Conservation (phyloP, 2,329 filamentous ascomycete species). For the Colletotrichum sidae region DNA sequence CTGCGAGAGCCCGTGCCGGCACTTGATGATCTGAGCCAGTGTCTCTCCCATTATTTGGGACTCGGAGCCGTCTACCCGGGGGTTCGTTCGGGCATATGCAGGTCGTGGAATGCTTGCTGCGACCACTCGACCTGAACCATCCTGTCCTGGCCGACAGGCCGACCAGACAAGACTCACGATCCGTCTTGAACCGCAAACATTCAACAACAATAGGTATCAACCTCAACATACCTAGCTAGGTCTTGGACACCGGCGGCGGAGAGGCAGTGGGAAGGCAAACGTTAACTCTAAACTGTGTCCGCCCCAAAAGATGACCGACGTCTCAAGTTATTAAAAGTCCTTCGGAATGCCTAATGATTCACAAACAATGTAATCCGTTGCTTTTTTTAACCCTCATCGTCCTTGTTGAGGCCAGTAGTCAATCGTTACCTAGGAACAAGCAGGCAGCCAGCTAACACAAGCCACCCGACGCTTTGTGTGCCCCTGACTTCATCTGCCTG, state of each 20-base stretch:
- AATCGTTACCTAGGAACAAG: not conserved
- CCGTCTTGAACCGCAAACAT: not conserved
- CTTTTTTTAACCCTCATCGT: constrained; percentile 1
- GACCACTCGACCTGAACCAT: no score
- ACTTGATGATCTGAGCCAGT: not conserved
- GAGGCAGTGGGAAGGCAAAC: constrained; percentile 2
- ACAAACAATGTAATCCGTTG: constrained; percentile 3
- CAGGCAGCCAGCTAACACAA: constrained; percentile 15
- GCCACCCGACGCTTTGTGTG: constrained; percentile 17
- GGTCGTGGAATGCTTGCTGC: no score
- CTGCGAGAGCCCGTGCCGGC: no score
- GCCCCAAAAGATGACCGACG: constrained; percentile 1
- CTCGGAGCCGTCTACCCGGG: constrained; percentile 7
- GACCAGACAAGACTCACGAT: constrained; percentile 2
- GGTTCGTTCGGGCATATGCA: not conserved
- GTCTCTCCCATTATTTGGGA: constrained; percentile 10
- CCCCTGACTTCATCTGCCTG: constrained; percentile 19
- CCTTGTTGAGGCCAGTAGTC: not conserved
- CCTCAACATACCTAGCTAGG: constrained; percentile 3
- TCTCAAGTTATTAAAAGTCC: not conserved
- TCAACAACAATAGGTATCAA: not conserved
- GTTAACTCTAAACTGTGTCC: constrained; percentile 8
- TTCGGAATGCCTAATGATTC: constrained; percentile 12
- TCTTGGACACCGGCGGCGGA: not conserved
- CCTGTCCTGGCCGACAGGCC: no score